A percentile compares a stretch with the other conserved stretches of the same genome.
These are phyloP conservation scores for Cephaloascus fragrans DNA, from an alignment of 805 yeast species.

Conservation along the genomic window DNA sequence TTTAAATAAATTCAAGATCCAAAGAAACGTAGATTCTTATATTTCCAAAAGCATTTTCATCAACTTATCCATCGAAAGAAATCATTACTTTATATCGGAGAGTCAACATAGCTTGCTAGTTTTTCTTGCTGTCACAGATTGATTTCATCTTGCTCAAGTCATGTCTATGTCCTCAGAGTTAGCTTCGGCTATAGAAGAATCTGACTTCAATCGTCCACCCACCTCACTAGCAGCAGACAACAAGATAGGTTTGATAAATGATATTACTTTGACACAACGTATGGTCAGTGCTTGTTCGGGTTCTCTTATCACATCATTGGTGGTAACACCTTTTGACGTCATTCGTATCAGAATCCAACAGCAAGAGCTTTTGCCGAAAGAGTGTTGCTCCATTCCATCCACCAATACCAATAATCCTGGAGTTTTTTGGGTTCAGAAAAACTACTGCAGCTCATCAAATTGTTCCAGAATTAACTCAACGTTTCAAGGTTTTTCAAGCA, in stretches of 20 bases:
- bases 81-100: too few relatives aligned
- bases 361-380: slow-evolving; percentile 43
- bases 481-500: slow-evolving; percentile 58
- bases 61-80: too few relatives aligned
- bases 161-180: slow-evolving; percentile 31
- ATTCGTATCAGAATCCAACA: slow-evolving; percentile 71
- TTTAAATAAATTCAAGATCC: too few relatives aligned
- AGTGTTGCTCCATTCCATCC: slow-evolving; percentile 1
- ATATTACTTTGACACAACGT: slow-evolving; percentile 44
- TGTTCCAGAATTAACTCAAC: slow-evolving; percentile 58
- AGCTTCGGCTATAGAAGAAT: slow-evolving; percentile 28
- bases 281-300: slow-evolving; percentile 78
- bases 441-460: slow-evolving; percentile 23
- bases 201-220: slow-evolving; percentile 8
- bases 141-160: too few relatives aligned
- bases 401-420: slow-evolving; percentile 9
- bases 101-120: too few relatives aligned
- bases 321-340: slow-evolving; percentile 77
- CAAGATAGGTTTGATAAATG: slow-evolving; percentile 6
- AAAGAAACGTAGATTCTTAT: too few relatives aligned
- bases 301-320: slow-evolving; percentile 59
- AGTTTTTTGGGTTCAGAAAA: slow-evolving; percentile 22
- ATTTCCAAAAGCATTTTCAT: too few relatives aligned
- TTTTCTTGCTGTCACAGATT: too few relatives aligned
- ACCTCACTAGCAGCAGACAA: slow-evolving; percentile 1